phyloP scores from a whole-genome alignment of 192 early-diverging fungal species.

The Umbelopsis ramanniana region DNA sequence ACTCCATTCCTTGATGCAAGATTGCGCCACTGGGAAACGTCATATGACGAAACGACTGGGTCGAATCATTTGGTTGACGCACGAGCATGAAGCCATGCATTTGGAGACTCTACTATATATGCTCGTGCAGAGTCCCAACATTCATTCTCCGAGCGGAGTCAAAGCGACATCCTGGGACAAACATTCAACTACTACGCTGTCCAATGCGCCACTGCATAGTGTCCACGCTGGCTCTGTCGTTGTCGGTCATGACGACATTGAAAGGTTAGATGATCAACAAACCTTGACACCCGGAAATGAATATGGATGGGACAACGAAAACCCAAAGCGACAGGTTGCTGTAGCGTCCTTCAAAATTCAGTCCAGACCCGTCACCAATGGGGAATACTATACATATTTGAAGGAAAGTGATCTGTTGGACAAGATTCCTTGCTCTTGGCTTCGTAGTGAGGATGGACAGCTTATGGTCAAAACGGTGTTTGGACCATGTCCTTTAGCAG shows the following conservation, averaged over 20 bases:
- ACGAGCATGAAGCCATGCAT: constrained; percentile 96
- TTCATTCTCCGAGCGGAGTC: constrained; percentile 51
- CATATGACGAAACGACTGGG: constrained; percentile 41
- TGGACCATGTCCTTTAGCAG: constrained; percentile 60
- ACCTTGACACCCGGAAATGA: constrained; percentile 30
- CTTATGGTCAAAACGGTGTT: constrained; percentile 66
- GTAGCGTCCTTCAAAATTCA: constrained; percentile 66
- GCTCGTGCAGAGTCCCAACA: constrained; percentile 71
- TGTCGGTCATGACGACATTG: constrained; percentile 70
- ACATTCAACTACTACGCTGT: neutral
- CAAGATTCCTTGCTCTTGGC: constrained; percentile 65
- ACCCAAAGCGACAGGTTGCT: constrained; percentile 47
- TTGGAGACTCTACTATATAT: constrained; percentile 92
- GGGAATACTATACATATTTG: constrained; percentile 72
- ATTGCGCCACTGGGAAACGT: constrained; percentile 19
- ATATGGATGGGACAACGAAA: constrained; percentile 95
- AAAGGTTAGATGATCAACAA: constrained; percentile 47
- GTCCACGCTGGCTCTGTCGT: constrained; percentile 26
- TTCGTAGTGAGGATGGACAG: constrained; percentile 6
- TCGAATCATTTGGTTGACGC: constrained; percentile 82
- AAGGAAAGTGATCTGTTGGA: constrained; percentile 22
- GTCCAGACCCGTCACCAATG: constrained; percentile 79
- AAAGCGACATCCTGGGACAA: constrained; percentile 33
- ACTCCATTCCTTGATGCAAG: constrained; percentile 49
- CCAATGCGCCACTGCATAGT: neutral